Conservation (phyloP, 495 filamentous ascomycete genomes). For the Tuber melanosporum region DNA sequence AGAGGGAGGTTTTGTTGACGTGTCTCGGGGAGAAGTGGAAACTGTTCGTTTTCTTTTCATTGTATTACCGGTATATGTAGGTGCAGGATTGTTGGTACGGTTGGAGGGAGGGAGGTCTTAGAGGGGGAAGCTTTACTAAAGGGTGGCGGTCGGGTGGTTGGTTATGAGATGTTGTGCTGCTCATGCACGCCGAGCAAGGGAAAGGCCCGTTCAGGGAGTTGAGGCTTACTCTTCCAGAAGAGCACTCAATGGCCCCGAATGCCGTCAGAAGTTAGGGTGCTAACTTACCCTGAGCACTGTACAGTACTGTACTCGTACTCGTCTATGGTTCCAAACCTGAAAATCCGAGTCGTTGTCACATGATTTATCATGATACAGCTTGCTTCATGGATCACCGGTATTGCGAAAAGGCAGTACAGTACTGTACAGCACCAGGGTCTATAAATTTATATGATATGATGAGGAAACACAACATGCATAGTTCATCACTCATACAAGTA, state of each 20-base stretch:
- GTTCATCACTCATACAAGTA: not conserved
- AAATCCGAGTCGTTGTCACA: not conserved
- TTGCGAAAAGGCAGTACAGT: too few relatives aligned
- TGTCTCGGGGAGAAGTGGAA: not conserved
- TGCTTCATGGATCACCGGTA: not conserved
- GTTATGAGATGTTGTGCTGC: not conserved
- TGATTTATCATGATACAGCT: not conserved
- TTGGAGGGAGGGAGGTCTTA: not conserved
- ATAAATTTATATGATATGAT: not conserved
- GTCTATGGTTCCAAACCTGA: not conserved
- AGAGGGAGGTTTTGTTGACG: conserved; percentile 26
- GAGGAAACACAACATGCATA: not conserved
- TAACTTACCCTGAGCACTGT: not conserved
- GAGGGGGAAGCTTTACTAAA: not conserved
- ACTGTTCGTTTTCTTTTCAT: conserved; percentile 1
- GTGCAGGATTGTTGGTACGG: not conserved
- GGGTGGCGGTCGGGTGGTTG: not conserved
- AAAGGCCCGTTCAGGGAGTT: not conserved
- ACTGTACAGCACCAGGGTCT: not conserved
- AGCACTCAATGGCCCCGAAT: not conserved
- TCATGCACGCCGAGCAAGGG: not conserved
- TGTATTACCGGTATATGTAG: not conserved
- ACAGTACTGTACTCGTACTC: not conserved
- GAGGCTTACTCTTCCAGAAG: not conserved
- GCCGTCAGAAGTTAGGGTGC: not conserved